Base-by-base conservation (phyloP, 2,329 filamentous ascomycete species). In the Zymoseptoria brevis region DNA sequence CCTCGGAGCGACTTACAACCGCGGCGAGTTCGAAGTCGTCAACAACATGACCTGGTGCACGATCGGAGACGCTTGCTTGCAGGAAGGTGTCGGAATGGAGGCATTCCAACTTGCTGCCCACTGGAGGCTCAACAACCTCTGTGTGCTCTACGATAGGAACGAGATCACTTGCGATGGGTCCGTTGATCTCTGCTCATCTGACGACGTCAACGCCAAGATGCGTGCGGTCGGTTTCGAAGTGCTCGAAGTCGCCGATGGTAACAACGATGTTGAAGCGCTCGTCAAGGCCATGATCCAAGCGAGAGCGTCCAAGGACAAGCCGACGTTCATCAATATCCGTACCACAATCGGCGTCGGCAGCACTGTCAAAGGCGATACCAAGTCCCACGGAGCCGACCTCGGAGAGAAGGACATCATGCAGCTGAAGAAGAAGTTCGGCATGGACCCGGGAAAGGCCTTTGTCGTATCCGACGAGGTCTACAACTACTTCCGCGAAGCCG, bases 111-210 rank as follows among this genome's bases (percentile, higher is more conserved):
- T 83, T 11, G 81, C 81, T 3, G 82, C 81, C 1, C 80, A 83
- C 68, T 78, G 76, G 73, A 76, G 73, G 63, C 73, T 85, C 19
- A 78, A 81, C 72, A 84, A 84, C 65, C 72, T 85, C 3, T 78
- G 77, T 16, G 72, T 84, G 26, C 79, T 83, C 56, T 84, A 83
- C 63, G 82, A 84, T 64, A 83, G 84, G 70, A 84, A 85, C 66
- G 79, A 83, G 64, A 75, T 85, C 53, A 83, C 81, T 7, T 84
- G 81, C 64, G 82, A 84, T 60, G 82, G 82, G 0, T 77, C 76
- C 2, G 77, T 83, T 9, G 80, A 83, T 69, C 71, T 78, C 58
- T 62, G 59, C 35, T 81, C 79, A 60, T 79, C 75, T 0, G 82
- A 84, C 61, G 80, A 84, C 54, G 73, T 83, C 67, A 83, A 84